phyloP scores from a whole-genome alignment of 371 early-diverging fungal species.

The Mucor saturninus region DNA sequence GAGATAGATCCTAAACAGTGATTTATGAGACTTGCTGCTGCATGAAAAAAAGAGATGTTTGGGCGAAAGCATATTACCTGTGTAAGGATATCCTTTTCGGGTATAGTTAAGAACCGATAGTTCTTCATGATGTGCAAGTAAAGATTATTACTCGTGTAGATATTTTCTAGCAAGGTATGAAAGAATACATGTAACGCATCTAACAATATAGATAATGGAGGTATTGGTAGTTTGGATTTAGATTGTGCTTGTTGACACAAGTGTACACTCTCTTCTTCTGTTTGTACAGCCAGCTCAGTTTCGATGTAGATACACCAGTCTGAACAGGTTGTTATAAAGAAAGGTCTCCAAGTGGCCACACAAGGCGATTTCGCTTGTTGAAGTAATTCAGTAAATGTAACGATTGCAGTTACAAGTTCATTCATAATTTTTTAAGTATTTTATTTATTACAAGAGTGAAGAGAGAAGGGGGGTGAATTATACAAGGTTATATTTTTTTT shows the following conservation, averaged over 20 bases:
- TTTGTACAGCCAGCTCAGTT: conserved; percentile 31
- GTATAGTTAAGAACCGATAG: conserved; percentile 32
- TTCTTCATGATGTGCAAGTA: conserved; percentile 32
- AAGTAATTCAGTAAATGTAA: conserved; percentile 29
- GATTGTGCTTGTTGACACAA: conserved; percentile 15
- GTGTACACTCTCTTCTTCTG: conserved; percentile 8
- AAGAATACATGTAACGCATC: conserved; percentile 36
- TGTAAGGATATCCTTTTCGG: conserved; percentile 11
- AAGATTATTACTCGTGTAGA: conserved; percentile 24
- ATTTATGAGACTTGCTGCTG: no score
- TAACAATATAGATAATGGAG: conserved; percentile 16
- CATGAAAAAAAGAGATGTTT: no score
- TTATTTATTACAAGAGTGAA: conserved; percentile 8
- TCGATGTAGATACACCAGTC: conserved; percentile 44
- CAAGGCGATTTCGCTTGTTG: conserved; percentile 24
- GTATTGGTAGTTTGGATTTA: conserved; percentile 13
- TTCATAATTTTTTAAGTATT: conserved; percentile 2
- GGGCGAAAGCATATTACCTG: conserved; percentile 2
- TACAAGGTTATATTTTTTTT: neutral
- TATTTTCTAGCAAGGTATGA: conserved; percentile 28
- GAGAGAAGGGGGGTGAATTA: conserved; percentile 4
- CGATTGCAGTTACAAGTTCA: conserved; percentile 24
- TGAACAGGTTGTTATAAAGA: conserved; percentile 29
- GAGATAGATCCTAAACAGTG: conserved; percentile 12
- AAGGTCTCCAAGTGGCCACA: conserved; percentile 33